Evolutionary conservation across 163 green algal species (phyloP).

Genomic region (Chlorella variabilis): DNA sequence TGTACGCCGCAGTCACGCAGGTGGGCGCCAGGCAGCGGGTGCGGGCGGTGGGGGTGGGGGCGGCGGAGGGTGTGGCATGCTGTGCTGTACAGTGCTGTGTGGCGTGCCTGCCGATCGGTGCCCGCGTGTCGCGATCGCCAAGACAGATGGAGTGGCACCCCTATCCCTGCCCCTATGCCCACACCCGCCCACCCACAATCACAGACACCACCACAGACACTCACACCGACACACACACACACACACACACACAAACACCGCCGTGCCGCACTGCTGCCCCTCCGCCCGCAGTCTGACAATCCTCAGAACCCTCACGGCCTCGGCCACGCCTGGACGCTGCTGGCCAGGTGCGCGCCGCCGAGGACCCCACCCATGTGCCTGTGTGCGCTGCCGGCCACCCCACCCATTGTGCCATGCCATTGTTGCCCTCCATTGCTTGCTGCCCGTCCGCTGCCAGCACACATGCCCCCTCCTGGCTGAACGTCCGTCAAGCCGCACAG

Average conservation of each 20-base stretch:
- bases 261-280: neutral
- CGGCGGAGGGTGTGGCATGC: neutral
- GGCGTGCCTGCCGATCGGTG: no score
- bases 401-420: neutral
- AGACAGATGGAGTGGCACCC: no score
- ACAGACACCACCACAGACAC: no score
- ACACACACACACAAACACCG: no score
- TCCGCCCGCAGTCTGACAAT: constrained; percentile 60
- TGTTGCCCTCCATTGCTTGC: no score
- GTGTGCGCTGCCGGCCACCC: neutral
- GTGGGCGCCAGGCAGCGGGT: neutral
- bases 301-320: constrained; percentile 68
- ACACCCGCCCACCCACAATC: no score
- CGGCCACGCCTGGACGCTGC: constrained; percentile 73
- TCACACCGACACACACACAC: no score
- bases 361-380: no score
- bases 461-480: neutral
- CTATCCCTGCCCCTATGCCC: no score
- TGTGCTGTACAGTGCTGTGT: no score
- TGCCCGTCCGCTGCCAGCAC: neutral
- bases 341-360: constrained; percentile 58
- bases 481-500: no score
- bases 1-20: constrained; percentile 76
- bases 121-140: no score
- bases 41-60: neutral